phyloP scores from a whole-genome alignment of 495 filamentous ascomycete genomes.

The Daldinia bambusicola region DNA sequence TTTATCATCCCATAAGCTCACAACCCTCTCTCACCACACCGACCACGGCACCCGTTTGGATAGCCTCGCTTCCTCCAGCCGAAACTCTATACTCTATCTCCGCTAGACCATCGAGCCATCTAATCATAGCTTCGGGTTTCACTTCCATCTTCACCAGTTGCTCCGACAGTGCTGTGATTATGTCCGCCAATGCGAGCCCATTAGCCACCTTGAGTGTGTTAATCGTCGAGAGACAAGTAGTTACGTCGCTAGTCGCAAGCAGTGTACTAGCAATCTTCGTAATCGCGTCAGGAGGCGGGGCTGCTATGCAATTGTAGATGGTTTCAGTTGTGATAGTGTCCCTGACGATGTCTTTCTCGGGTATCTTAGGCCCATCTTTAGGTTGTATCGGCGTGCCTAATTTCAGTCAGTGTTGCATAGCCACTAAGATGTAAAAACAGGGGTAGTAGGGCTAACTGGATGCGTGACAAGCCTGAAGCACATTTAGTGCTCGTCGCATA shows the following conservation, averaged over 20 bases:
- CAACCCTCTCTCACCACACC: constrained; percentile 89
- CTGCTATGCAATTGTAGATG: constrained; percentile 97
- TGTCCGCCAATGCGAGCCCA: constrained; percentile 93
- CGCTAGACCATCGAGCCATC: constrained; percentile 90
- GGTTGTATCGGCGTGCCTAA: constrained; percentile 75
- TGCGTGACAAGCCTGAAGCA: constrained; percentile 95
- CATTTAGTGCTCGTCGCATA: constrained; percentile 94
- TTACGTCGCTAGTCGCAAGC: constrained; percentile 83
- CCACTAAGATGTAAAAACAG: background rate
- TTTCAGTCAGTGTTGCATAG: constrained; percentile 34
- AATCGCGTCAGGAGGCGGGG: constrained; percentile 91
- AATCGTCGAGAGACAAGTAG: constrained; percentile 83
- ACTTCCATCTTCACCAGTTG: constrained; percentile 86
- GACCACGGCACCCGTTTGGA: constrained; percentile 93
- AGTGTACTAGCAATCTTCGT: constrained; percentile 83
- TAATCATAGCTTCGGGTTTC: constrained; percentile 84
- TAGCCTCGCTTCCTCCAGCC: constrained; percentile 84
- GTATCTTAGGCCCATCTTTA: constrained; percentile 68
- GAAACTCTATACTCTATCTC: constrained; percentile 93
- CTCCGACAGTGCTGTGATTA: constrained; percentile 84
- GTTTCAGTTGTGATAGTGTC: constrained; percentile 89
- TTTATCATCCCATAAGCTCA: constrained; percentile 67
- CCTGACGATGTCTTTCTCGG: constrained; percentile 67
- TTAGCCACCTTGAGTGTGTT: constrained; percentile 85
- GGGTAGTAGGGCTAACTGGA: constrained; percentile 68